phyloP scores from a whole-genome alignment of 345 rosid genomes.

The Eucalyptus fibrosa region DNA sequence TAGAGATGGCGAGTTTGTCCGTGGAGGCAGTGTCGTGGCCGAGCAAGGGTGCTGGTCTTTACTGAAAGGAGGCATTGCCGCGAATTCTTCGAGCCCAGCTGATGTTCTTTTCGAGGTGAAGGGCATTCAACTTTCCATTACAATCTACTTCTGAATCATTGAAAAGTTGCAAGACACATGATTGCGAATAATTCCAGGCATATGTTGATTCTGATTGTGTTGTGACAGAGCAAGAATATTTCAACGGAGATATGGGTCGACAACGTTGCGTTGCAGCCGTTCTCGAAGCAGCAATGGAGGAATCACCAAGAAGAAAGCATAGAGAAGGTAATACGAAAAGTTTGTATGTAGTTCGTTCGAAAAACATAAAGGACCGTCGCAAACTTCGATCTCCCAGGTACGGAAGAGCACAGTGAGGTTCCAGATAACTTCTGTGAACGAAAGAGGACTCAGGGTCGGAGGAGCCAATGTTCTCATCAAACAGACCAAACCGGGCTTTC shows the following conservation, averaged over 20 bases:
- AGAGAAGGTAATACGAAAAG: constrained; percentile 19
- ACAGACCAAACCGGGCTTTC: constrained; percentile 36
- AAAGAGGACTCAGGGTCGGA: constrained; percentile 15
- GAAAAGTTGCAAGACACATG: neutral
- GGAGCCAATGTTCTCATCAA: constrained; percentile 34
- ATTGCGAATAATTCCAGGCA: neutral
- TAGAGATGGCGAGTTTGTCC: constrained; percentile 13
- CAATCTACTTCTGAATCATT: neutral
- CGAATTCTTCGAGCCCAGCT: constrained; percentile 29
- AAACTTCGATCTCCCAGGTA: constrained; percentile 13
- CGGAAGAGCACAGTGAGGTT: constrained; percentile 52
- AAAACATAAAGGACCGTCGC: neutral
- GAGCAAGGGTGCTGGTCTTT: constrained; percentile 65
- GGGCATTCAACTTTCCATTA: neutral
- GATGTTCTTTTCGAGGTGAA: constrained; percentile 50
- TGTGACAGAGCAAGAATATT: constrained; percentile 27
- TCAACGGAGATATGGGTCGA: constrained; percentile 37
- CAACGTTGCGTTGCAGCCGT: constrained; percentile 40
- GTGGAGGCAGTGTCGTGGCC: constrained; percentile 35
- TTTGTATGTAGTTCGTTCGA: neutral
- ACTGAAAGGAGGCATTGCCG: constrained; percentile 58
- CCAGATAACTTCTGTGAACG: constrained; percentile 25
- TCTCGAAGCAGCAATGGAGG: constrained; percentile 56
- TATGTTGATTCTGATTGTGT: neutral
- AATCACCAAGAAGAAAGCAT: constrained; percentile 44